Base-by-base conservation (phyloP, 768 basidiomycete genomes). In the Sporobolomyces phaffii region DNA sequence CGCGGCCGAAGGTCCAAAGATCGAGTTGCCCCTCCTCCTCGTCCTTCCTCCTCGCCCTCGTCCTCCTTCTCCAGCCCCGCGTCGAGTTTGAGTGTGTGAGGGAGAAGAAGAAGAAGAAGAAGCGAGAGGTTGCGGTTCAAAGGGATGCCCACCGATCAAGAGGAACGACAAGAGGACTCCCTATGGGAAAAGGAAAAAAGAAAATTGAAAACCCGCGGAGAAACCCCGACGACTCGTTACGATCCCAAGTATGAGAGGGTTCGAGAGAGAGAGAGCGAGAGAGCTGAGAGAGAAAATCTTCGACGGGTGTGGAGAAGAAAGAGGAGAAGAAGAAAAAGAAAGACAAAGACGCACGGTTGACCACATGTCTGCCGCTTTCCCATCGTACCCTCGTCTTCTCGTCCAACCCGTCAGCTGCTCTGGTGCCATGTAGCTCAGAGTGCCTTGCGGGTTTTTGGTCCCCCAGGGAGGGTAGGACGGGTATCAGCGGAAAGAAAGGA, bases 371-470 rank as follows among this genome's bases (percentile, higher is more conserved):
- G 40, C 14, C 9, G 13, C 26, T 20, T 50, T 50, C 13, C 53
- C 62, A 38, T 56, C 53, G 47, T 64, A 64, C 17, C 62, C 62
- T 53, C 15, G 6, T 2, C 52, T 31, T 22, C 52, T 10, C 6
- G 43, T 48, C 52, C 44, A 36, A 24, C 33, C 52, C 2, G 15
- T 47, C 24, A 64, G 36, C 1, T 13, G 13, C 29, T 64, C 62
- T 5, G 62, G 62, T 17, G 53, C 34, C 49, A 57, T 48, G 45
- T 64, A 64, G 47, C 47, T 50, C 36, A 64, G 20, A 31, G 62
- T 64, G 18, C 60, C 60, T 61, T 20, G n/a, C n/a, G n/a, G n/a
- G n/a, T n/a, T n/a, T n/a, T n/a, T n/a, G n/a, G n/a, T n/a, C n/a
- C n/a, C n/a, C n/a, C n/a, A n/a, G n/a, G n/a, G n/a, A n/a, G n/a